Conservation (phyloP, 176 grass and related monocot genomes). For the Otatea glauca region DNA sequence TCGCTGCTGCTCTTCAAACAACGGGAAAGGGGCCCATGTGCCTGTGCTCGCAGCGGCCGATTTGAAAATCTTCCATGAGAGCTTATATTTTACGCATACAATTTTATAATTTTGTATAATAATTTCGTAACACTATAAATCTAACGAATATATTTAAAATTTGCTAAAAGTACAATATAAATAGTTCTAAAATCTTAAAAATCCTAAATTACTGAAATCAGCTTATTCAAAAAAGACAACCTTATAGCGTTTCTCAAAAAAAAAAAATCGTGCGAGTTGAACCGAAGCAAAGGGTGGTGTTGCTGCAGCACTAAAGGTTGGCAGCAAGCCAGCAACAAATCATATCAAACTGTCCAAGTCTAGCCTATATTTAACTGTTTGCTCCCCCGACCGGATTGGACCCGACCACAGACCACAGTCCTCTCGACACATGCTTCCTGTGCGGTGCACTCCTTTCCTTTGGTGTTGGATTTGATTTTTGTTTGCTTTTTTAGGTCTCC, state of each 20-base stretch:
- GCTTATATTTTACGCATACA: no score
- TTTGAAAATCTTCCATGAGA: no score
- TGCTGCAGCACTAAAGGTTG: slow-evolving; percentile 17
- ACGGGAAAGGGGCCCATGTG: neutral
- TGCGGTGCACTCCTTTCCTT: neutral
- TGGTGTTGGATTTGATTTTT: slow-evolving; percentile 13
- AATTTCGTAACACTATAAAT: no score
- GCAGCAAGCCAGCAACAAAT: slow-evolving; percentile 22
- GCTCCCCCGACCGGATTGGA: slow-evolving; percentile 43
- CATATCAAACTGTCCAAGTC: slow-evolving; percentile 43
- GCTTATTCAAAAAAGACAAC: no score
- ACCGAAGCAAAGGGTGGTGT: neutral
- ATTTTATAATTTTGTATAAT: no score
- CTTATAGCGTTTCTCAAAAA: no score
- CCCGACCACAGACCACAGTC: slow-evolving; percentile 33
- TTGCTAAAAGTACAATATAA: no score
- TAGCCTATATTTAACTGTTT: slow-evolving; percentile 43
- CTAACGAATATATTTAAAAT: no score
- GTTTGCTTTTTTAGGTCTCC: neutral
- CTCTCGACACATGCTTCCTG: slow-evolving; percentile 2
- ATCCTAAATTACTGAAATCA: no score
- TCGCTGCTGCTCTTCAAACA: neutral
- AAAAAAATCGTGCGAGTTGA: neutral
- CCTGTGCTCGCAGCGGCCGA: neutral
- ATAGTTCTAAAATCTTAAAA: no score